Base-by-base conservation (phyloP, 805 yeast genomes). In the Candida verbasci region DNA sequence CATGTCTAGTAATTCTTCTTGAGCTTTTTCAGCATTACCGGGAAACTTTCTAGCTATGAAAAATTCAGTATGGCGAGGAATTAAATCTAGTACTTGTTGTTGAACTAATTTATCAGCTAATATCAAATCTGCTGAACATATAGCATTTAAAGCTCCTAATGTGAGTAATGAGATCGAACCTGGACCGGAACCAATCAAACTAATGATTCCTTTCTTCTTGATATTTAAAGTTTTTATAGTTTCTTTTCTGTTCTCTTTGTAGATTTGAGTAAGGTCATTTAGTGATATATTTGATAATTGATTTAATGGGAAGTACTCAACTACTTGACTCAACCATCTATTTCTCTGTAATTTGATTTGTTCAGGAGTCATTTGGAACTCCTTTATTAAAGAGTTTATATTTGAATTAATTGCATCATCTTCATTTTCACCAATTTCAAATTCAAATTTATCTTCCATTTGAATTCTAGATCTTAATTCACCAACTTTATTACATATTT, bases 1-100 rank as follows among this genome's bases (percentile, higher is more conserved):
- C 45, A 81, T 56, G n/a, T 70, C 65, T 23, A 87, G 62, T 29
- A 91, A 69, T 58, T 91, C 96, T 41, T 83, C 74, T 58, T 91
- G 97, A 0, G 97, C 97, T 32, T 74, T 74, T 51, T 88, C 96
- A 1, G 97, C 97, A 55, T 91, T 91, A 1, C 97, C 97, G 2
- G 97, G 97, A 62, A 88, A 91, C 58, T 91, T 91, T 27, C 87
- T 73, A 2, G 97, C 97, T 41, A 91, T 88, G 54, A 84, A 87
- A 3, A 82, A 66, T 30, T 80, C 81, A 1, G 94, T 85, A 20
- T 23, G 27, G 21, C 72, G 56, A 0, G 97, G 97, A n/a, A 91
- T 81, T 14, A 89, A 60, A 30, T 82, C 86, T 24, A 91, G 63
- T 1, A 91, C 94, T 48, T 81, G 82, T 48, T 83, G 85, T 3